Evolutionary conservation across 2,329 filamentous ascomycete species (phyloP).

Genomic region (Phoma sp.): DNA sequence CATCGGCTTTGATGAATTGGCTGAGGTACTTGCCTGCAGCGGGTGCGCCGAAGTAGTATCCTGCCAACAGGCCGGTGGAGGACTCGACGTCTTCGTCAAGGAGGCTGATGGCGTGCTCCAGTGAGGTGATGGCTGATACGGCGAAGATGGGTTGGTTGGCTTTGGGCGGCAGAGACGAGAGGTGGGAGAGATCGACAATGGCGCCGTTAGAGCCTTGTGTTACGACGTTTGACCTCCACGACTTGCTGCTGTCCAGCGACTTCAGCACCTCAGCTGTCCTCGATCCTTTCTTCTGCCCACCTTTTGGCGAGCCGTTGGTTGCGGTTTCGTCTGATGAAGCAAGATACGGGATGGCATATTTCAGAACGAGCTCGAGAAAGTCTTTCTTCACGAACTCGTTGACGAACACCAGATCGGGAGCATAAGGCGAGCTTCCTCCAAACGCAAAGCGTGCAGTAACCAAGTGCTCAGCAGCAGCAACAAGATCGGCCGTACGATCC

Average conservation of each 20-base stretch:
- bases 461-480: slow-evolving; percentile 60
- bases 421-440: slow-evolving; percentile 64
- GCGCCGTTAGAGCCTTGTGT: slow-evolving; percentile 35
- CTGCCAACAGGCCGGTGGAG: slow-evolving; percentile 48
- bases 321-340: slow-evolving; percentile 16
- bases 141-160: slow-evolving; percentile 52
- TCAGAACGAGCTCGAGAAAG: slow-evolving; percentile 59
- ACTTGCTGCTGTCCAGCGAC: slow-evolving; percentile 18
- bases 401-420: slow-evolving; percentile 68
- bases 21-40: slow-evolving; percentile 64
- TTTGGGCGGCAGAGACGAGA: slow-evolving; percentile 43
- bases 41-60: slow-evolving; percentile 61
- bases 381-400: slow-evolving; percentile 66
- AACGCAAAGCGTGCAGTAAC: slow-evolving; percentile 62
- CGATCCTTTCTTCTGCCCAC: slow-evolving; percentile 18
- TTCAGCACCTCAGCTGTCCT: slow-evolving; percentile 14
- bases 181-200: slow-evolving; percentile 37
- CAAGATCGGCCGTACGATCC: slow-evolving; percentile 64
- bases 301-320: slow-evolving; percentile 19
- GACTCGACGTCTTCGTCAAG: slow-evolving; percentile 42
- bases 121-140: slow-evolving; percentile 56
- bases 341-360: slow-evolving; percentile 45
- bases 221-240: slow-evolving; percentile 30
- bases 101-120: slow-evolving; percentile 63
- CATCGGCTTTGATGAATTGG: slow-evolving; percentile 60